Evolutionary conservation across 2,329 filamentous ascomycete genomes (phyloP).

Genomic region (Neopestalotiopsis sp.): DNA sequence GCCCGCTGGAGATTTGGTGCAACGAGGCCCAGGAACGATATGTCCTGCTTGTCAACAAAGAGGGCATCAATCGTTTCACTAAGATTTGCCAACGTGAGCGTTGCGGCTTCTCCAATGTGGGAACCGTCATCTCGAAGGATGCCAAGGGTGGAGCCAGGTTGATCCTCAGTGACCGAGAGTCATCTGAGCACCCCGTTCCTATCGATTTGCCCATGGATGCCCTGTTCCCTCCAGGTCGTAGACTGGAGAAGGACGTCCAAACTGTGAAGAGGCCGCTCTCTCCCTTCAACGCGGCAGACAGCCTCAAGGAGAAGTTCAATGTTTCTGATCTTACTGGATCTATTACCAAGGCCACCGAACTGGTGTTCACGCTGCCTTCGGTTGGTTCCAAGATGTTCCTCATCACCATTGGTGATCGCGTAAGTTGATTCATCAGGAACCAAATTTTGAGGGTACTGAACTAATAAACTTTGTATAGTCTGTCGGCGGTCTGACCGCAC

Average conservation of each 20-base stretch:
- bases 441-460: neutral
- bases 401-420: slow-evolving; percentile 91
- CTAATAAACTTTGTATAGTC: slow-evolving; percentile 43
- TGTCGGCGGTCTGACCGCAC: slow-evolving; percentile 84
- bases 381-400: slow-evolving; percentile 98
- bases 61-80: slow-evolving; percentile 77
- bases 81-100: slow-evolving; percentile 77
- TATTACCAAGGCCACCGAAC: slow-evolving; percentile 71
- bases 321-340: slow-evolving; percentile 48
- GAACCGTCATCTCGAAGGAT: slow-evolving; percentile 69
- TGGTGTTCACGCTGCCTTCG: slow-evolving; percentile 83
- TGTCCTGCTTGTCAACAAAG: slow-evolving; percentile 83
- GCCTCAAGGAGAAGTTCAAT: slow-evolving; percentile 61
- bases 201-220: slow-evolving; percentile 24
- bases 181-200: slow-evolving; percentile 19
- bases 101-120: slow-evolving; percentile 91
- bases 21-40: slow-evolving; percentile 97
- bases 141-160: slow-evolving; percentile 72
- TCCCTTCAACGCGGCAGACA: slow-evolving; percentile 69
- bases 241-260: slow-evolving; percentile 19
- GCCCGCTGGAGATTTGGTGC: slow-evolving; percentile 96
- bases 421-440: neutral
- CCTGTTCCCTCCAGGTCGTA: slow-evolving; percentile 20
- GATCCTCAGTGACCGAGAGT: slow-evolving; percentile 56
- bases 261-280: slow-evolving; percentile 27